Evolutionary conservation across 371 early-diverging fungal species (phyloP), one percentile per base, ranked within the genome.

Genomic region (Apophysomyces trapeziformis): DNA sequence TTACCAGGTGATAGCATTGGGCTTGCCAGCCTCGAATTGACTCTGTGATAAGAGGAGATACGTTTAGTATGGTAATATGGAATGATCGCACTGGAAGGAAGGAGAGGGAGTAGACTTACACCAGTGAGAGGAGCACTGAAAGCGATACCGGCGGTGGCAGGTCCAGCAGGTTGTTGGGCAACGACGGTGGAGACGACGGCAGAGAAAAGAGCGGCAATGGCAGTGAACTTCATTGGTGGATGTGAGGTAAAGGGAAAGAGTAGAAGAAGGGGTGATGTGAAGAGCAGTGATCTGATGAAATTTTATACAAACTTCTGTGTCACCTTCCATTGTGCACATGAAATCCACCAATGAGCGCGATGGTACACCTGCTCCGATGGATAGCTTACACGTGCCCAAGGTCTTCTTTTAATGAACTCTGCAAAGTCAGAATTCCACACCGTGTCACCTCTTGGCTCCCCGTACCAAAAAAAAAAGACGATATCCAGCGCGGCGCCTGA

Each of bases 201-300:
- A 43, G 67, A 18, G 57, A 66, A 57, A 38, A 66, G 43, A 61
- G 67, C 56, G 44, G 57, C 43, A 47, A 62, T n/a, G 41, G 67
- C 50, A 36, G 61, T 43, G 61, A 66, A 66, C 67, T 66, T 66
- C 67, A 66, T 66, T 5, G 43, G 7, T 32, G 16, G 13, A 41
- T 38, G 41, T 38, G 36, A 43, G 39, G 32, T 26, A 43, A 21
- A 46, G 57, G 57, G 32, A 61, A 37, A 66, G 35, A 60, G 58
- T 61, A 56, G 41, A 39, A 57, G 54, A 61, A 18, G 58, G 45
- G 43, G 54, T n/a, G 56, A 57, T 32, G 54, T 50, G 54, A 50
- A 50, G 21, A 4, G 21, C 54, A 50, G 54, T 50, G 54, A 50
- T 50, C 54, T 50, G 54, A 50, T 50, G 54, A 50, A 50, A 21